phyloP scores from a whole-genome alignment of 2,329 filamentous ascomycete species.

The Penicillium brasilianum region DNA sequence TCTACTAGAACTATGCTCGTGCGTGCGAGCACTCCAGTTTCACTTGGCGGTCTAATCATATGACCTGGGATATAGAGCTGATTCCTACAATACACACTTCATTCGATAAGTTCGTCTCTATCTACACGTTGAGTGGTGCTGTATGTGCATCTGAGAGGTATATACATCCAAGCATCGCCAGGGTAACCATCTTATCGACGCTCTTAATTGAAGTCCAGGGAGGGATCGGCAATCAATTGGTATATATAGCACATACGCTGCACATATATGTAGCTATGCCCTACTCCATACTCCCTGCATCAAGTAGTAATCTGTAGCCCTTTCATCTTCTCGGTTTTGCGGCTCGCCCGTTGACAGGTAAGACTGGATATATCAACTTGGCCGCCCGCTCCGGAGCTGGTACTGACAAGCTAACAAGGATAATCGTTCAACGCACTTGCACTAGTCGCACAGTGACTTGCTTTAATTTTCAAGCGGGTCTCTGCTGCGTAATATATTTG shows the following conservation, averaged over 20 bases:
- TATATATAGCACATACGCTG: neutral
- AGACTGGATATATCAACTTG: neutral
- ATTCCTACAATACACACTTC: neutral
- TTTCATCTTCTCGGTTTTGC: neutral
- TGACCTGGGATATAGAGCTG: constrained; percentile 7
- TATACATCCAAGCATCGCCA: neutral
- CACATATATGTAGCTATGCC: neutral
- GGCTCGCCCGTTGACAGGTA: neutral
- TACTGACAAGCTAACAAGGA: neutral
- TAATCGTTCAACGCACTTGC: neutral
- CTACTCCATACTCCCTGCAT: neutral
- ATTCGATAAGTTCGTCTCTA: neutral
- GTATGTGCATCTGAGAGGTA: neutral
- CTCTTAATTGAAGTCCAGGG: neutral
- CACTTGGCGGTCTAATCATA: neutral
- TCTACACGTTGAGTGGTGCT: neutral
- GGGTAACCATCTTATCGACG: neutral
- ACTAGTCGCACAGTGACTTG: neutral
- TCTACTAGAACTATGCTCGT: neutral
- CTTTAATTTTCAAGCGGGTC: neutral
- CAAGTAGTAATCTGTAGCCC: neutral
- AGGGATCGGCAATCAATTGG: neutral
- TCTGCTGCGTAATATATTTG: neutral
- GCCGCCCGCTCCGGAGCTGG: neutral
- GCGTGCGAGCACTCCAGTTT: neutral